These are phyloP conservation scores for Moringa oleifera DNA, from an alignment of 345 rosid genomes.

Conservation along the genomic window DNA sequence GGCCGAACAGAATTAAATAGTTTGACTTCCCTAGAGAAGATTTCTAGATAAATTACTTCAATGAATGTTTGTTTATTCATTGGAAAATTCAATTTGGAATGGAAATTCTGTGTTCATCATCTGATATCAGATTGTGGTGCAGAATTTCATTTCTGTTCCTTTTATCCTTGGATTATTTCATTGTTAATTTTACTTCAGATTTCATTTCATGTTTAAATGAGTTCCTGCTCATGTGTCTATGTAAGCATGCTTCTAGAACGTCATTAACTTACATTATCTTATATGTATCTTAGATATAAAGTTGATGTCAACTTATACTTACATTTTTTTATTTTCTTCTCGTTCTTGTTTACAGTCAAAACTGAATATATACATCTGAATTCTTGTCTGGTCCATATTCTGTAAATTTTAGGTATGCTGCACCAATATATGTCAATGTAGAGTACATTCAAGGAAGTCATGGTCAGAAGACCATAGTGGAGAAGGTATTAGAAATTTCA, in stretches of 20 bases:
- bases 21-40: no score
- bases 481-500: slow-evolving; percentile 43
- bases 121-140: no score
- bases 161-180: no score
- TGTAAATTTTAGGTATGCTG: slow-evolving; percentile 58
- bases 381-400: slow-evolving; percentile 10
- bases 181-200: background rate
- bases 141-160: no score
- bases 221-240: background rate
- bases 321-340: background rate
- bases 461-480: slow-evolving; percentile 26
- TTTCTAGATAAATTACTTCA: no score
- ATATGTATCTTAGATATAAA: no score
- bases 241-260: no score
- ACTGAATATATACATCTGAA: background rate
- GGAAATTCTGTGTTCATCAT: no score
- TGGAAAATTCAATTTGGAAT: no score
- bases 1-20: no score
- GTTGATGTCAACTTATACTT: background rate
- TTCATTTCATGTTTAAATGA: background rate
- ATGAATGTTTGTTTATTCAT: no score
- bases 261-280: background rate
- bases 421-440: slow-evolving; percentile 70
- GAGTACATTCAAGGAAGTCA: slow-evolving; percentile 61
- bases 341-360: background rate